These are phyloP conservation scores for Tricharina praecox DNA, from an alignment of 495 filamentous ascomycete species.

Conservation along the genomic window DNA sequence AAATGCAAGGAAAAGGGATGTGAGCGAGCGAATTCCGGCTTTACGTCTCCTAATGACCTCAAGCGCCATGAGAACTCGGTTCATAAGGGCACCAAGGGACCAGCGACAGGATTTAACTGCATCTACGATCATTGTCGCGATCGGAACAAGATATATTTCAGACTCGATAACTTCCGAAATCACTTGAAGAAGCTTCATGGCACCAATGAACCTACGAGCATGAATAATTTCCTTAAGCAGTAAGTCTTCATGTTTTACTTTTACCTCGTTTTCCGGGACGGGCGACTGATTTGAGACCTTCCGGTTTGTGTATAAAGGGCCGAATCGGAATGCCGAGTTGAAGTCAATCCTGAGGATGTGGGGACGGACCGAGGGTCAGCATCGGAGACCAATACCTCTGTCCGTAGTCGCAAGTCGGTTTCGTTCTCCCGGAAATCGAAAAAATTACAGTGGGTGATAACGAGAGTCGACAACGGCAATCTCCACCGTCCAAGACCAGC, in stretches of 20 bases:
- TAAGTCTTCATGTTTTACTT: slow-evolving; percentile 15
- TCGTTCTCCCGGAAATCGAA: neutral
- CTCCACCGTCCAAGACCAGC: slow-evolving; percentile 1
- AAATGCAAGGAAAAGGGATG: slow-evolving; percentile 49
- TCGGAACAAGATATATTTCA: slow-evolving; percentile 65
- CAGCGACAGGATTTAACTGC: slow-evolving; percentile 41
- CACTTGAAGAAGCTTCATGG: slow-evolving; percentile 68
- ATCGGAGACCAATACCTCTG: neutral
- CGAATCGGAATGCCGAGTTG: slow-evolving; percentile 21
- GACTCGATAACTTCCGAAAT: slow-evolving; percentile 79
- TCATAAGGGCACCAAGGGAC: slow-evolving; percentile 36
- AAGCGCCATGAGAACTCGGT: slow-evolving; percentile 55
- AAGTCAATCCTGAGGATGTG: slow-evolving; percentile 3
- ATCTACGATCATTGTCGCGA: slow-evolving; percentile 44
- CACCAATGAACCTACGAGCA: slow-evolving; percentile 5
- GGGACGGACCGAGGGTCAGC: neutral
- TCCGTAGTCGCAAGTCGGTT: neutral
- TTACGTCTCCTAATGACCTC: slow-evolving; percentile 68
- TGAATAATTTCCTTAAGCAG: slow-evolving; percentile 24
- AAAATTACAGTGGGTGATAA: slow-evolving; percentile 1
- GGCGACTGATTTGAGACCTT: neutral
- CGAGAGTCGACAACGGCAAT: slow-evolving; percentile 1
- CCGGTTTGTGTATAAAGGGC: slow-evolving; percentile 10
- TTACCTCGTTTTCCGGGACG: neutral
- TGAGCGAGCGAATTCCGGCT: slow-evolving; percentile 42